These are phyloP conservation scores for Diaporthe australafricana DNA, from an alignment of 2,329 filamentous ascomycete species.

Conservation along the genomic window DNA sequence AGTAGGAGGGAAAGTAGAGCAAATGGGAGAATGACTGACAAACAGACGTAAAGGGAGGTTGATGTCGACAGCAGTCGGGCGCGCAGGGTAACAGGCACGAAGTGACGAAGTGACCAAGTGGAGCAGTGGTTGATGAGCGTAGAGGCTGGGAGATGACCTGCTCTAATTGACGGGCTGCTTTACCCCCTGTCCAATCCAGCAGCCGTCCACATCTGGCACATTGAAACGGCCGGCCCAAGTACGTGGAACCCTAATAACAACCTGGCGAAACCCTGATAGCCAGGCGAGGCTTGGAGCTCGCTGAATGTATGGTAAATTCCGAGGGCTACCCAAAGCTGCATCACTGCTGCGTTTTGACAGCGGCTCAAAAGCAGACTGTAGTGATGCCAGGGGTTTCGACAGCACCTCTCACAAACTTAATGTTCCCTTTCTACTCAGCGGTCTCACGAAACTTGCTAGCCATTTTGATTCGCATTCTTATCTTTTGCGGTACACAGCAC, in stretches of 20 bases:
- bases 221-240: conserved; percentile 10
- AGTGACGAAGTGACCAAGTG: conserved; percentile 16
- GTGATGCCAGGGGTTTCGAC: no score
- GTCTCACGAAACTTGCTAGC: not conserved
- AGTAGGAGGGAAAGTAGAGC: not conserved
- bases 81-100: conserved; percentile 14
- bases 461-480: no score
- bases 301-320: conserved; percentile 10
- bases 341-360: not conserved
- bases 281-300: no score
- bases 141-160: conserved; percentile 32
- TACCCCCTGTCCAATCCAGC: conserved; percentile 10
- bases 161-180: conserved; percentile 24
- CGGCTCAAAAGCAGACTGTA: no score
- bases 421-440: not conserved
- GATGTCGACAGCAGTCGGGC: conserved; percentile 6
- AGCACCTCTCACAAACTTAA: not conserved
- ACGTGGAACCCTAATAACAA: conserved; percentile 2
- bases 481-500: no score
- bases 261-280: not conserved
- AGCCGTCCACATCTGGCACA: not conserved
- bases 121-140: conserved; percentile 22
- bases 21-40: conserved; percentile 8
- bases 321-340: conserved; percentile 8
- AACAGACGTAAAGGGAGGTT: conserved; percentile 3